These are phyloP conservation scores for Solanum lycopersicoides DNA, from an alignment of 257 asterid species.

Conservation along the genomic window DNA sequence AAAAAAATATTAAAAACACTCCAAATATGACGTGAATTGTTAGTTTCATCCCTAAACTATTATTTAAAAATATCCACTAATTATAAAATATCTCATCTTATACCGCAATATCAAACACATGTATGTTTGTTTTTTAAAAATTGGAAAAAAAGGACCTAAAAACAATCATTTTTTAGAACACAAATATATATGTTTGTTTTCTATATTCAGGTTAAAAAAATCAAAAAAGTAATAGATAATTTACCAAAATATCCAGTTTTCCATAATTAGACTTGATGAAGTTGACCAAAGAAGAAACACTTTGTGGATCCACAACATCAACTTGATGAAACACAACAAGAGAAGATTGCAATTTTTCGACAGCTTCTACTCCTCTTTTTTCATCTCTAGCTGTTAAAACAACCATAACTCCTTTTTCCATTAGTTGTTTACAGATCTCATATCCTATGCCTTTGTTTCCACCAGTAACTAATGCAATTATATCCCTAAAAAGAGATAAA, in stretches of 20 bases:
- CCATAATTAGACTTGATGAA: constrained; percentile 9
- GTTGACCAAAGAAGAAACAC: constrained; percentile 1
- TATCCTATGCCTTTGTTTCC: constrained; percentile 33
- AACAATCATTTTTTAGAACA: too few species aligned
- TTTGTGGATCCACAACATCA: constrained; percentile 12
- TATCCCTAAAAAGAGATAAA: not conserved
- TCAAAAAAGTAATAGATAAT: not conserved
- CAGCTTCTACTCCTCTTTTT: constrained; percentile 14
- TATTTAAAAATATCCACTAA: too few species aligned
- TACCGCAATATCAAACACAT: too few species aligned
- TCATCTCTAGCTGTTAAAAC: constrained; percentile 26
- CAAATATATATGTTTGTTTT: not conserved
- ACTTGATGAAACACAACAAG: constrained; percentile 18
- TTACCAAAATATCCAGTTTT: constrained; percentile 29
- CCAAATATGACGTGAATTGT: accelerated
- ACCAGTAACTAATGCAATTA: constrained; percentile 23
- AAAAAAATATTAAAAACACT: too few species aligned
- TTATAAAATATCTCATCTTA: too few species aligned
- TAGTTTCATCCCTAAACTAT: too few species aligned
- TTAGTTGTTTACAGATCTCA: constrained; percentile 17
- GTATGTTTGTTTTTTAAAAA: too few species aligned
- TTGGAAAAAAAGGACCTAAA: too few species aligned
- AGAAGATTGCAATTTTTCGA: not conserved
- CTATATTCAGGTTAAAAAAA: not conserved
- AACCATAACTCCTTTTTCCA: constrained; percentile 9